These are phyloP conservation scores for Macrophomina pseudophaseolina DNA, from an alignment of 2,329 filamentous ascomycete species.

Conservation along the genomic window DNA sequence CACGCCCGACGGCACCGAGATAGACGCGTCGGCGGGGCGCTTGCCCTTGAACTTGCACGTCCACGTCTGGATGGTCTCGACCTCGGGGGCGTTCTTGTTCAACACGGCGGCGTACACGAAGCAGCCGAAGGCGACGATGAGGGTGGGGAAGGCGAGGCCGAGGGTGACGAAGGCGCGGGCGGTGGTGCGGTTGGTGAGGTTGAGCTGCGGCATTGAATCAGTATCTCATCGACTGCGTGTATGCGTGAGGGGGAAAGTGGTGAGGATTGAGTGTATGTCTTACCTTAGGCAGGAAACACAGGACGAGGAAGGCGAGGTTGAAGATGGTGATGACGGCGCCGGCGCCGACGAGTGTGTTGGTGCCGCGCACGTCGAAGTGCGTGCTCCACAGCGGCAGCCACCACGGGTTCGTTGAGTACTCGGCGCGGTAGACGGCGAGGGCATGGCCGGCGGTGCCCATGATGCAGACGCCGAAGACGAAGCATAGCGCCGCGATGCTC, in stretches of 20 bases:
- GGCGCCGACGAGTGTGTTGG: conserved; percentile 49
- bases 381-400: conserved; percentile 55
- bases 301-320: conserved; percentile 42
- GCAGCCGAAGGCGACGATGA: conserved; percentile 47
- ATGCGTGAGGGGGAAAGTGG: no score
- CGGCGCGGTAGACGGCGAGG: conserved; percentile 49
- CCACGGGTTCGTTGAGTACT: conserved; percentile 52
- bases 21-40: conserved; percentile 25
- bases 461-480: conserved; percentile 45
- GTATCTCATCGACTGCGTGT: no score
- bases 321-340: conserved; percentile 45
- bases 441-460: conserved; percentile 51
- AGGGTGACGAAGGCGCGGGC: conserved; percentile 46
- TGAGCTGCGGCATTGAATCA: conserved; percentile 34
- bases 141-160: conserved; percentile 42
- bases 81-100: conserved; percentile 40
- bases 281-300: conserved; percentile 43
- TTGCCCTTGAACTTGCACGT: conserved; percentile 45
- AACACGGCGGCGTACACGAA: conserved; percentile 48
- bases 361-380: conserved; percentile 53
- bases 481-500: conserved; percentile 40
- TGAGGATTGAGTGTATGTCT: neutral
- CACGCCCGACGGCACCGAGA: conserved; percentile 34
- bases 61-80: conserved; percentile 48
- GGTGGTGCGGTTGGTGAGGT: conserved; percentile 41